phyloP scores from a whole-genome alignment of 768 basidiomycete species.

The Russula vinacea region DNA sequence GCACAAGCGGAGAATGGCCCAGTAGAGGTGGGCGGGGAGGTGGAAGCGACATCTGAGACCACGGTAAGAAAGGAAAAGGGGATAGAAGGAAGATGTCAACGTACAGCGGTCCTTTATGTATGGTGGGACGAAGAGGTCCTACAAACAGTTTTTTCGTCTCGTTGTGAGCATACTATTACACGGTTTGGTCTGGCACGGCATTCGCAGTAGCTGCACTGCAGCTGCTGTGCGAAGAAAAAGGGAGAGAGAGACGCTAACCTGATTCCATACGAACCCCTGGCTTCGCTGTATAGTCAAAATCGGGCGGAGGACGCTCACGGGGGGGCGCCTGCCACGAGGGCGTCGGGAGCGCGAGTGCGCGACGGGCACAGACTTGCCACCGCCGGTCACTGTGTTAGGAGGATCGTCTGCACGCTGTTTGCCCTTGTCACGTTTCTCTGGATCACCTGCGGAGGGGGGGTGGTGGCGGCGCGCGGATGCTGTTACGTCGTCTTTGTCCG shows the following conservation, averaged over 20 bases:
- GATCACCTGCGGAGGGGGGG: background rate
- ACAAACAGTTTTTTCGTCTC: background rate
- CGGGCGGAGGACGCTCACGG: conserved; percentile 65
- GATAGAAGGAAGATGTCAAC: conserved; percentile 35
- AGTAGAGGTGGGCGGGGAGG: conserved; percentile 69
- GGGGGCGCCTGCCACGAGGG: conserved; percentile 47
- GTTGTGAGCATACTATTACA: background rate
- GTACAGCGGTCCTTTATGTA: conserved; percentile 89
- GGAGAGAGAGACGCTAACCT: conserved; percentile 47
- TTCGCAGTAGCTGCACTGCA: background rate
- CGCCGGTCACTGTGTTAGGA: background rate
- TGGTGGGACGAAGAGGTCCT: conserved; percentile 86
- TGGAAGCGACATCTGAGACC: conserved; percentile 69
- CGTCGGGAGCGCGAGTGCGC: conserved; percentile 41
- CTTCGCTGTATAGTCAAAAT: conserved; percentile 84
- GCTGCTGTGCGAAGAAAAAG: background rate
- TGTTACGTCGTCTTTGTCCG: conserved; percentile 4
- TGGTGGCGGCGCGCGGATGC: background rate
- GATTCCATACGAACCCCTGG: conserved; percentile 91
- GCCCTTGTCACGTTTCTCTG: conserved; percentile 40
- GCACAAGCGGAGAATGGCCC: conserved; percentile 67
- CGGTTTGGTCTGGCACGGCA: background rate
- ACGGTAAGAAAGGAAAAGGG: background rate
- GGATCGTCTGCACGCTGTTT: conserved; percentile 74
- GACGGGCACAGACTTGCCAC: background rate